Conservation (phyloP, 306 rosid genomes). For the Inga leiocalycina region DNA sequence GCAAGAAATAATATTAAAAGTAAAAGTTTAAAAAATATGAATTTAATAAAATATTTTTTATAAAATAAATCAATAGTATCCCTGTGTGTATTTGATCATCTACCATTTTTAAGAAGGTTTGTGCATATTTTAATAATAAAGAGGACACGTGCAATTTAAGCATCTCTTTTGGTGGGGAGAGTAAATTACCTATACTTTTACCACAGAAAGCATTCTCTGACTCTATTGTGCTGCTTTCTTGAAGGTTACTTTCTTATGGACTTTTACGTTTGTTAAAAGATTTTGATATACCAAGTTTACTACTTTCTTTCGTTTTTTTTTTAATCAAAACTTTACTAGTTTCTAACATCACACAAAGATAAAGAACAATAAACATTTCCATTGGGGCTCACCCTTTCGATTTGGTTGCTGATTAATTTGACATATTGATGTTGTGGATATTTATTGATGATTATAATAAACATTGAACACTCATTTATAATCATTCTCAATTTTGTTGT, state of each 20-base stretch:
- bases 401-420: conserved; percentile 15
- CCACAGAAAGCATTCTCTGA: conserved; percentile 11
- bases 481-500: conserved; percentile 24
- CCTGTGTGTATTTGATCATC: not conserved
- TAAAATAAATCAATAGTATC: not conserved
- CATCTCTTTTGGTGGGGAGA: not conserved
- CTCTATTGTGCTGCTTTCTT: not conserved
- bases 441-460: conserved; percentile 11
- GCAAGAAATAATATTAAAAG: not conserved
- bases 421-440: not conserved
- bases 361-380: conserved; percentile 14
- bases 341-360: conserved; percentile 26
- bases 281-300: conserved; percentile 6
- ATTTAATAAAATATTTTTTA: not conserved
- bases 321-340: not conserved
- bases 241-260: conserved; percentile 18
- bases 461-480: conserved; percentile 12
- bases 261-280: not conserved
- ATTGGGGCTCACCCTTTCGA: conserved; percentile 5
- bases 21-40: not conserved
- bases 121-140: not conserved
- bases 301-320: not conserved
- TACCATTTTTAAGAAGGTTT: not conserved
- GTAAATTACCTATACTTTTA: not conserved
- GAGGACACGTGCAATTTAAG: not conserved